phyloP scores from a whole-genome alignment of 2,329 filamentous ascomycete genomes.

The Alternaria sp. region DNA sequence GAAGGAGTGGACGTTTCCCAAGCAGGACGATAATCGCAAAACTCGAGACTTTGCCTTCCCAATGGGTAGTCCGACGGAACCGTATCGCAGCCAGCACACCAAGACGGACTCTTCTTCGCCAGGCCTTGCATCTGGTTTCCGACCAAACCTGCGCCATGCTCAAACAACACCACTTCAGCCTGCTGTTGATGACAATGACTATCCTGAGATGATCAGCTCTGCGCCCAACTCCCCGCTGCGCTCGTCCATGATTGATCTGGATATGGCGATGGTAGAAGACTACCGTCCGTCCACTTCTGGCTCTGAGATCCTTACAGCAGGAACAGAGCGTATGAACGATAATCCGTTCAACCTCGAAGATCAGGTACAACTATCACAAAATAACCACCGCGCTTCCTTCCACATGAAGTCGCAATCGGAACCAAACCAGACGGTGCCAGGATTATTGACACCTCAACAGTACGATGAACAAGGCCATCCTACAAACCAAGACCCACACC shows the following conservation, averaged over 20 bases:
- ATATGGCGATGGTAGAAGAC: slow-evolving; percentile 51
- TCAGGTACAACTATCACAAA: slow-evolving; percentile 49
- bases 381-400: slow-evolving; percentile 50
- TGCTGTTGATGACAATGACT: slow-evolving; percentile 42
- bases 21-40: slow-evolving; percentile 36
- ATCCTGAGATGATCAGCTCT: slow-evolving; percentile 43
- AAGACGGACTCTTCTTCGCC: slow-evolving; percentile 36
- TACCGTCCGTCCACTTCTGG: slow-evolving; percentile 56
- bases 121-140: slow-evolving; percentile 46
- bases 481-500: slow-evolving; percentile 39
- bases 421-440: slow-evolving; percentile 49
- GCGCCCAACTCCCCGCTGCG: slow-evolving; percentile 47
- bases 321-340: slow-evolving; percentile 53
- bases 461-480: slow-evolving; percentile 48
- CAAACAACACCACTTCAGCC: slow-evolving; percentile 52
- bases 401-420: slow-evolving; percentile 53
- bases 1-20: slow-evolving; percentile 41
- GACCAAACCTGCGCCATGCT: slow-evolving; percentile 52
- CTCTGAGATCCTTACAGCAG: slow-evolving; percentile 48
- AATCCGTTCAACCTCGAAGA: slow-evolving; percentile 62
- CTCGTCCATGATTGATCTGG: slow-evolving; percentile 56
- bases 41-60: slow-evolving; percentile 49
- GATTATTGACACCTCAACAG: slow-evolving; percentile 47
- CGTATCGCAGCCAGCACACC: slow-evolving; percentile 21
- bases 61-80: slow-evolving; percentile 34